A percentile compares a stretch with the other conserved stretches of the same genome.
These are phyloP conservation scores for Lagenidium sp. DNA, from an alignment of 352 stramenopile species.

Conservation along the genomic window DNA sequence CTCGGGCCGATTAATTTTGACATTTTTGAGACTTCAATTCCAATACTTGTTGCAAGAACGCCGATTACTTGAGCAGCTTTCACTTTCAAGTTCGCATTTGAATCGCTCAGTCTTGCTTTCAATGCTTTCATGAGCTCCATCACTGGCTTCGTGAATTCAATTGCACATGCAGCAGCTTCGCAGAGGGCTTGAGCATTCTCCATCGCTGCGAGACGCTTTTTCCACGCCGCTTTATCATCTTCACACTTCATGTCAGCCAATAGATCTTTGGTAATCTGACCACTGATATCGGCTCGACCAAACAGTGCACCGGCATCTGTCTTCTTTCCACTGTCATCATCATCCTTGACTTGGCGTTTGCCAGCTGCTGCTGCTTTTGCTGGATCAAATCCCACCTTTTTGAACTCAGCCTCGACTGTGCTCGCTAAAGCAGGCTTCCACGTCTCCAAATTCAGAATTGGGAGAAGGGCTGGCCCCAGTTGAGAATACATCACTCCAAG, in stretches of 20 bases:
- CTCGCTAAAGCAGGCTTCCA: conserved; percentile 78
- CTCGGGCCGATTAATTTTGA: conserved; percentile 68
- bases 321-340: conserved; percentile 33
- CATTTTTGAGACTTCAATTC: conserved; percentile 68
- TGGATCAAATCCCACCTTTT: conserved; percentile 73
- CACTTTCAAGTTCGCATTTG: conserved; percentile 83
- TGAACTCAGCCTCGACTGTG: conserved; percentile 74
- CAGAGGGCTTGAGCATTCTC: conserved; percentile 71
- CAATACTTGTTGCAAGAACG: conserved; percentile 63
- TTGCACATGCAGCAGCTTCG: conserved; percentile 57
- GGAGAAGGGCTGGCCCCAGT: conserved; percentile 63
- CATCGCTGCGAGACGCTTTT: conserved; percentile 78
- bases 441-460: conserved; percentile 72
- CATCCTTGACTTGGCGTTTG: conserved; percentile 61
- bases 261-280: conserved; percentile 81
- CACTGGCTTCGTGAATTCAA: conserved; percentile 79
- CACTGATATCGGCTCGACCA: conserved; percentile 66
- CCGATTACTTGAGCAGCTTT: conserved; percentile 81
- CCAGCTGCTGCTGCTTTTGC: conserved; percentile 38
- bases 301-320: conserved; percentile 50
- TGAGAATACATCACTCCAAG: conserved; percentile 80
- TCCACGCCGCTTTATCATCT: conserved; percentile 78
- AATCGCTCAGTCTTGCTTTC: conserved; percentile 75
- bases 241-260: conserved; percentile 82
- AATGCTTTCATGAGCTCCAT: conserved; percentile 65